phyloP scores from a whole-genome alignment of 257 asterid species.

The Eucommia ulmoides region DNA sequence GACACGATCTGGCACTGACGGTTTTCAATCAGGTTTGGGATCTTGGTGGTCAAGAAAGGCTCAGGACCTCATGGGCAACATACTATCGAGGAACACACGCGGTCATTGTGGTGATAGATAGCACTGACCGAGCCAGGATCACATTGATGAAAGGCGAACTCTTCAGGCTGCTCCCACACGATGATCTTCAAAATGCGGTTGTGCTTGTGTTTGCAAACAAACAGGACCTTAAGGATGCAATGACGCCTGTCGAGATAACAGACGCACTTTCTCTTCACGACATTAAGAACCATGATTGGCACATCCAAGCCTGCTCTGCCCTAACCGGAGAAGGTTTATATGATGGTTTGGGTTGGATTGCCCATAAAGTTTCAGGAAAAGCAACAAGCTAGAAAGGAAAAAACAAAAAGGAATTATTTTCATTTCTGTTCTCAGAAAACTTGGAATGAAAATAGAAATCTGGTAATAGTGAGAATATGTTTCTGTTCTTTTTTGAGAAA shows the following conservation, averaged over 20 bases:
- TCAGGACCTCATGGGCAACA: constrained; percentile 90
- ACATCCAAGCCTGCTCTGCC: constrained; percentile 92
- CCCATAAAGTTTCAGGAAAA: constrained; percentile 78
- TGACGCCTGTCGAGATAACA: constrained; percentile 95
- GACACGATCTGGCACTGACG: too few species aligned
- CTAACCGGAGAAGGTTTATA: constrained; percentile 91
- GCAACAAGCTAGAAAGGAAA: constrained; percentile 40
- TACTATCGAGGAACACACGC: constrained; percentile 97
- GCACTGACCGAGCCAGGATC: constrained; percentile 91
- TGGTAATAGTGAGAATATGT: too few species aligned
- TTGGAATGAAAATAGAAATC: too few species aligned
- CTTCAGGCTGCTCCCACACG: constrained; percentile 74
- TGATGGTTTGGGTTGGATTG: constrained; percentile 97
- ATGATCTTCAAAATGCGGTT: constrained; percentile 73
- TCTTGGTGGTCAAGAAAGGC: constrained; percentile 96
- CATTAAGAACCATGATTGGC: constrained; percentile 98
- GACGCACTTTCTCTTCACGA: constrained; percentile 93
- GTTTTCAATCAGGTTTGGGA: constrained; percentile 64
- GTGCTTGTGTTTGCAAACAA: constrained; percentile 88
- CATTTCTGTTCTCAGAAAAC: too few species aligned
- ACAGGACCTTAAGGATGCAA: constrained; percentile 96
- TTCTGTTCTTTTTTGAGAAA: too few species aligned
- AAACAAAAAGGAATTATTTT: too few species aligned
- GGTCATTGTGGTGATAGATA: constrained; percentile 77
- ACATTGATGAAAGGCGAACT: constrained; percentile 85